Base-by-base conservation (phyloP, 352 stramenopile species). In the Pythium coloratum region DNA sequence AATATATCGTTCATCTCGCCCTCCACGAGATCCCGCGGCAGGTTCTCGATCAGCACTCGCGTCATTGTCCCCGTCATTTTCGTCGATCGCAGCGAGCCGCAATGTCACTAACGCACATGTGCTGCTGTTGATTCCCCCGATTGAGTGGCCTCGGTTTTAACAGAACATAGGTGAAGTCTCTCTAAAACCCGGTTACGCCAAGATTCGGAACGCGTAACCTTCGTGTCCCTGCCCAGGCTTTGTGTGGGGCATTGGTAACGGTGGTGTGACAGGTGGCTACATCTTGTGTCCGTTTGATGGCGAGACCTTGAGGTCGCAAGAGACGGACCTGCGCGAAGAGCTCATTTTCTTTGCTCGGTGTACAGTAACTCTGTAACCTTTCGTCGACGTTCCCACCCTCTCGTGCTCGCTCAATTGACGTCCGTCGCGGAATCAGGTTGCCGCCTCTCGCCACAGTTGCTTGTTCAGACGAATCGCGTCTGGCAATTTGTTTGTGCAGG, bases 1-100 rank as follows among this genome's bases (percentile, higher is more conserved):
- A 94, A 91, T 30, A 78, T 65, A 26, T 82, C 69, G 36, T 84
- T 76, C 47, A 91, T 70, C 2, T 91, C 80, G 42, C 64, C 73
- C 69, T 92, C 82, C 28, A 72, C 75, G 58, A 91, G 71, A 50
- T 78, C 64, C 1, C 78, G 64, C 56, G 86, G 82, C 61, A 94
- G 54, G 61, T 90, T 89, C 18, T 84, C 83, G 32, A 91, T 82
- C 33, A 70, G 40, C 55, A 70, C 14, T 3, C 42, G 34, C 55
- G 28, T 53, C 64, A 70, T 70, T 20, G 13, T 55, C 3, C 10
- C 14, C 28, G 10, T 26, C 50, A 36, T 24, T 40, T 26, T 57
- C 28, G 28, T n/a, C 16, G 5, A 44, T 14, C 4, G 12, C 12
- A 14, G 3, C 28, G 28, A 30, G 28, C 28, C 0, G 38, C 16